These are phyloP conservation scores for Fraxinus excelsior DNA, from an alignment of 257 asterid species.

Conservation along the genomic window DNA sequence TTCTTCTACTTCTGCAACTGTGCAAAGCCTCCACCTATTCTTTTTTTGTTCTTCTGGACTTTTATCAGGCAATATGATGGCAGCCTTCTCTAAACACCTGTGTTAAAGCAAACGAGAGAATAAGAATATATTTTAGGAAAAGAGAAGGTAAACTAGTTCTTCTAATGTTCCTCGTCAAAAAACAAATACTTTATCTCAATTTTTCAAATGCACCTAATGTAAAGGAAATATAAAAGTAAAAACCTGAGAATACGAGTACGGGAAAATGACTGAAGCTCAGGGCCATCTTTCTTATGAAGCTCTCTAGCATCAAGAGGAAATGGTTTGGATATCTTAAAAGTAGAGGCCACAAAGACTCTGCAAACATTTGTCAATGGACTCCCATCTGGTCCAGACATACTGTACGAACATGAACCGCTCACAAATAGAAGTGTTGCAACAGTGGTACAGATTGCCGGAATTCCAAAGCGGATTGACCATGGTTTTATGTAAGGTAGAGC, in stretches of 20 bases:
- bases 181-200: too few relatives aligned
- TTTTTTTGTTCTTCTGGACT: not conserved
- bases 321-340: constrained; percentile 13
- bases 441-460: constrained; percentile 44
- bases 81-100: constrained; percentile 69
- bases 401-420: constrained; percentile 10
- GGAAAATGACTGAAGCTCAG: not conserved
- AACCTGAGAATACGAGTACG: not conserved
- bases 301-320: constrained; percentile 1
- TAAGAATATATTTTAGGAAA: not conserved
- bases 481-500: constrained; percentile 56
- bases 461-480: constrained; percentile 53
- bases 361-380: constrained; percentile 43
- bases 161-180: not conserved
- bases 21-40: constrained; percentile 43
- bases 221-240: not conserved
- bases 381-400: constrained; percentile 14
- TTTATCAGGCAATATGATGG: constrained; percentile 29
- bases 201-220: not conserved
- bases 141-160: not conserved
- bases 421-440: constrained; percentile 33
- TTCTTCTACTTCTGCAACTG: constrained; percentile 51
- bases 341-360: constrained; percentile 48
- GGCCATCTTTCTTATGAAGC: not conserved
- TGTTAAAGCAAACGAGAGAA: not conserved